A percentile compares a stretch with the other conserved stretches of the same genome.
These are phyloP conservation scores for Spongospora subterranea DNA, from an alignment of 208 protist species.

Conservation along the genomic window DNA sequence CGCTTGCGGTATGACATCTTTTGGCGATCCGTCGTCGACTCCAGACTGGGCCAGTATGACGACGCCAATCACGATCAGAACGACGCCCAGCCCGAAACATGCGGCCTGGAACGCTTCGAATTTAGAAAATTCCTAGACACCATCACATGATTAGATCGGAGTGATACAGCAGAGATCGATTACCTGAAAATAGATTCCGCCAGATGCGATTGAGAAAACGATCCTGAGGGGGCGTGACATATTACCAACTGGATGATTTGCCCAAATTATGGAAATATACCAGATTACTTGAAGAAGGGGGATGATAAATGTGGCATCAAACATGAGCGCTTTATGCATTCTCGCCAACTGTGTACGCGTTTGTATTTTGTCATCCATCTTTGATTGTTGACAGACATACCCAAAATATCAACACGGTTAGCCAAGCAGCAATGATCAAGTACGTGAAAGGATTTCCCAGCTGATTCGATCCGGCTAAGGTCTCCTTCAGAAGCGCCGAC, in stretches of 20 bases:
- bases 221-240: neutral
- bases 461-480: constrained; percentile 29
- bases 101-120: neutral
- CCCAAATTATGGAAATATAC: too few species aligned
- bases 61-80: constrained; percentile 14
- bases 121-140: constrained; percentile 2
- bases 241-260: neutral
- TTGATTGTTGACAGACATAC: neutral
- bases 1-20: neutral
- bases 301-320: constrained; percentile 14
- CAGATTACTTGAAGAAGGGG: constrained; percentile 34
- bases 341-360: constrained; percentile 1
- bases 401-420: neutral
- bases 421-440: neutral
- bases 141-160: neutral
- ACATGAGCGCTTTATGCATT: constrained; percentile 14
- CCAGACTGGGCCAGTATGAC: neutral
- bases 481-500: neutral
- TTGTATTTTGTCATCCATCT: neutral
- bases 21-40: neutral
- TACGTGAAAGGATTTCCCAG: neutral
- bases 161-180: neutral
- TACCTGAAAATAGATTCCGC: constrained; percentile 5
- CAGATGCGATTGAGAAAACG: neutral
- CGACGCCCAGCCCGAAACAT: neutral